Base-by-base conservation (phyloP, 192 early-diverging fungal genomes). In the Diversispora epigaea region DNA sequence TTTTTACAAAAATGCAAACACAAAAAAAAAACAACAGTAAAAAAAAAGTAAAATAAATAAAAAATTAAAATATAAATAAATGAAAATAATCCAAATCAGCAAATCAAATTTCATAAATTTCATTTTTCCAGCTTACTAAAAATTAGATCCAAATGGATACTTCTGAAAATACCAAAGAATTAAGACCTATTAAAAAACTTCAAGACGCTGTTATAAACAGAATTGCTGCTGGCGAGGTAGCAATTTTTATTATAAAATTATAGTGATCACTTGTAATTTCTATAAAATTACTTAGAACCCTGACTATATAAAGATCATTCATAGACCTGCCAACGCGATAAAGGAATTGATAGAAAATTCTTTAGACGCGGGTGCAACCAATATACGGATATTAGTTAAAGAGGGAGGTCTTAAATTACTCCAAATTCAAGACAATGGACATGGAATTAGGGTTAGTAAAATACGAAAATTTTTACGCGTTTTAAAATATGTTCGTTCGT, bases 291-390 rank as follows among this genome's bases (percentile, higher is more conserved):
- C 10, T 0, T 66, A 40, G 17, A 39, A 5, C 15, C 10, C 8
- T 44, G 1, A 54, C 50, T 49, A 25, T 22, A 39, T 66, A 62
- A 77, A 96, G 92, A 93, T 99, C 54, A 98, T 99, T 68, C 93
- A 96, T 68, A 84, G 96, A 17, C 96, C 98, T 17, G 89, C 95
- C 4, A 98, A 99, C 79, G 96, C 96, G 17, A 80, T 98, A 22
- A 99, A 99, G 76, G 98, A 99, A 79, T 86, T 99, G 25, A 86
- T 99, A 46, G 98, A 99, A 74, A 99, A 99, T 80, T 92, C 92
- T 6, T 84, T 99, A 39, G 98, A 99, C 81, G 96, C 98, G 11
- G 91, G 92, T 6, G 86, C 98, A 0, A 96, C 93, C 19, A 85
- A 80, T 41, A 96, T 99, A 63, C 87, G 92, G 32, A 87, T 99